Conservation (phyloP, 306 rosid species). For the Cucurbita ficifolia region DNA sequence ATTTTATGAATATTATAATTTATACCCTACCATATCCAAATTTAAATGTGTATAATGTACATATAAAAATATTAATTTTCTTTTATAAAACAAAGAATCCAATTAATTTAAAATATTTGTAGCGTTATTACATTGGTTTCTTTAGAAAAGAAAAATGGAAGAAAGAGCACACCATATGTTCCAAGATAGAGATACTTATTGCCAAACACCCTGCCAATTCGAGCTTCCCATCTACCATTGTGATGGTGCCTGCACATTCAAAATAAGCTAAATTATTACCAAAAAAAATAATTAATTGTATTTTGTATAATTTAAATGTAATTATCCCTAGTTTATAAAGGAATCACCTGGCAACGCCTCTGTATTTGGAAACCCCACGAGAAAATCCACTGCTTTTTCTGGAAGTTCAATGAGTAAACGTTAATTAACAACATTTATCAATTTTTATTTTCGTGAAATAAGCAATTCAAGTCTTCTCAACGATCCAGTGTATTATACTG, state of each 20-base stretch:
- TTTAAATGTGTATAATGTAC: not conserved
- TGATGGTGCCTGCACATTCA: conserved; percentile 50
- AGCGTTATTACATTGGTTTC: too few species aligned
- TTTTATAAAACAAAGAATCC: not conserved
- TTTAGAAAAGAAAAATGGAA: too few species aligned
- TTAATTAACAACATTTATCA: not conserved
- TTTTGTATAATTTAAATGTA: too few species aligned
- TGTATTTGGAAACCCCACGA: conserved; percentile 75
- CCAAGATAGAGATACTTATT: conserved; percentile 85
- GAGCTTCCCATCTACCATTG: conserved; percentile 93
- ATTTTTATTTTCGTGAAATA: too few species aligned
- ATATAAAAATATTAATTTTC: too few species aligned
- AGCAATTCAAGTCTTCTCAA: too few species aligned
- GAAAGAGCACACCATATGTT: conserved; percentile 40
- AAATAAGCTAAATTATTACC: not conserved
- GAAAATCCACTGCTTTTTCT: conserved; percentile 94
- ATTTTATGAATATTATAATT: not conserved
- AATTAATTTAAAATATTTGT: not conserved
- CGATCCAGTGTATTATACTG: too few species aligned
- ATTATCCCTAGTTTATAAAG: too few species aligned
- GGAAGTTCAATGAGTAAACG: not conserved
- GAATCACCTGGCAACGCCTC: conserved; percentile 70
- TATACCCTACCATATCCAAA: not conserved
- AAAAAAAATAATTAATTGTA: too few species aligned
- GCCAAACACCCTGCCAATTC: conserved; percentile 89